These are phyloP conservation scores for Bidens hawaiensis DNA, from an alignment of 140 eudicot species.

Conservation along the genomic window DNA sequence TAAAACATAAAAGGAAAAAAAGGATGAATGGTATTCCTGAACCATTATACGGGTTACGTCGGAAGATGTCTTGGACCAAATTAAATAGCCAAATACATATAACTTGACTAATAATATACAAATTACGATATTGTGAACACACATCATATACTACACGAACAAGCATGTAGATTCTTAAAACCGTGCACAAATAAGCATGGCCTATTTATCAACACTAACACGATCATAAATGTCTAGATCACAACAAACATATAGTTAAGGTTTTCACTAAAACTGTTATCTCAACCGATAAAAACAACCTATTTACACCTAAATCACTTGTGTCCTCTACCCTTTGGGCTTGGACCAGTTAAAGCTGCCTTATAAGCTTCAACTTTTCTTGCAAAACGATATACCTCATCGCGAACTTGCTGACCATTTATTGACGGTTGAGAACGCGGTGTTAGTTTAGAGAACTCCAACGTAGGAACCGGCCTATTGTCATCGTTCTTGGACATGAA, in stretches of 20 bases:
- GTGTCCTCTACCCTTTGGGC: conserved; percentile 48
- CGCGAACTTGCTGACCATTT: conserved; percentile 12
- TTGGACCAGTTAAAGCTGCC: conserved; percentile 45
- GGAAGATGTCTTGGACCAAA: not conserved
- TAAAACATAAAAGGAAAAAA: too few species aligned
- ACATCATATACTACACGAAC: conserved; percentile 7
- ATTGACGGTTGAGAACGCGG: conserved; percentile 12
- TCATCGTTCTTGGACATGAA: conserved; percentile 13
- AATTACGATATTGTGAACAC: not conserved
- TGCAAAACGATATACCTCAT: conserved; percentile 8
- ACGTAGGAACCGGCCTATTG: conserved; percentile 11
- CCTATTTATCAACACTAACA: conserved; percentile 16
- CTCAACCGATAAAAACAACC: conserved; percentile 17
- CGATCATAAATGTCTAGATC: conserved; percentile 10
- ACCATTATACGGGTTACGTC: not conserved
- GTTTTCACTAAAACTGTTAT: not conserved
- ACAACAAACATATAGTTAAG: not conserved
- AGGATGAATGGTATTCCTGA: not conserved
- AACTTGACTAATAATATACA: not conserved
- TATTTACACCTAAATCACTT: conserved; percentile 24
- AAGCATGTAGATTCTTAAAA: conserved; percentile 3
- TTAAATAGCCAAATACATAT: not conserved
- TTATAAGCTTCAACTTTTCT: conserved; percentile 18
- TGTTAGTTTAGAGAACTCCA: conserved; percentile 12
- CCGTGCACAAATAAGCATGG: conserved; percentile 7